These are phyloP conservation scores for Cyclotella kingstonii DNA, from an alignment of 108 stramenopile species.

Conservation along the genomic window DNA sequence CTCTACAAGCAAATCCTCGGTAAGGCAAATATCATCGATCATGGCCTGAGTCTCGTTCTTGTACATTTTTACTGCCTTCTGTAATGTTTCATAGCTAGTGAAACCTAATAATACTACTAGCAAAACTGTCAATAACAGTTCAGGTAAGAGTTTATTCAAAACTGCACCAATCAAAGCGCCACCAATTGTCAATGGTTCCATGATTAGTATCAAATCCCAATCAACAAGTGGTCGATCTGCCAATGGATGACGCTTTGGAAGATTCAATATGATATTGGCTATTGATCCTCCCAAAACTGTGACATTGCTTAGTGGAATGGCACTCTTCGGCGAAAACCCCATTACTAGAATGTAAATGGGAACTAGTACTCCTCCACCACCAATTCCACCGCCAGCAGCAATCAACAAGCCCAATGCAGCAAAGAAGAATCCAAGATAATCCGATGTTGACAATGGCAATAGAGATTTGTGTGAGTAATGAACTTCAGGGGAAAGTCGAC, in stretches of 20 bases:
- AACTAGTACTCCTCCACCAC: constrained; percentile 90
- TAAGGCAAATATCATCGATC: constrained; percentile 7
- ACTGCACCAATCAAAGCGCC: constrained; percentile 91
- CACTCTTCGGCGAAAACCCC: constrained; percentile 79
- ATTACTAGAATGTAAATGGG: constrained; percentile 92
- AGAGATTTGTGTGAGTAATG: constrained; percentile 35
- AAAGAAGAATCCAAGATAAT: constrained; percentile 70
- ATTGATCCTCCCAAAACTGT: constrained; percentile 91
- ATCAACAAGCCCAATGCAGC: constrained; percentile 85
- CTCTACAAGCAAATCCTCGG: constrained; percentile 16
- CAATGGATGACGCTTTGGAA: constrained; percentile 84
- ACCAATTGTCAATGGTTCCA: constrained; percentile 93
- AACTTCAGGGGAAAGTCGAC: background rate
- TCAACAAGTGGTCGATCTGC: constrained; percentile 90
- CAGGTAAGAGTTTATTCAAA: constrained; percentile 82
- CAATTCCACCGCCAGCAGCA: constrained; percentile 93
- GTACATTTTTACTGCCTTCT: constrained; percentile 85
- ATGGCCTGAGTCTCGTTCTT: constrained; percentile 70
- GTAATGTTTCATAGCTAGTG: constrained; percentile 80
- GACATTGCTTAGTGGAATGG: constrained; percentile 90
- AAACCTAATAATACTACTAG: constrained; percentile 79
- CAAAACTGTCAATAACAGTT: constrained; percentile 73
- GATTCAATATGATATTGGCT: constrained; percentile 81
- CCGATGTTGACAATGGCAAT: constrained; percentile 53
- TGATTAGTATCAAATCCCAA: constrained; percentile 95